phyloP scores from a whole-genome alignment of 192 early-diverging fungal genomes.

The Chytriomyces hyalinus region DNA sequence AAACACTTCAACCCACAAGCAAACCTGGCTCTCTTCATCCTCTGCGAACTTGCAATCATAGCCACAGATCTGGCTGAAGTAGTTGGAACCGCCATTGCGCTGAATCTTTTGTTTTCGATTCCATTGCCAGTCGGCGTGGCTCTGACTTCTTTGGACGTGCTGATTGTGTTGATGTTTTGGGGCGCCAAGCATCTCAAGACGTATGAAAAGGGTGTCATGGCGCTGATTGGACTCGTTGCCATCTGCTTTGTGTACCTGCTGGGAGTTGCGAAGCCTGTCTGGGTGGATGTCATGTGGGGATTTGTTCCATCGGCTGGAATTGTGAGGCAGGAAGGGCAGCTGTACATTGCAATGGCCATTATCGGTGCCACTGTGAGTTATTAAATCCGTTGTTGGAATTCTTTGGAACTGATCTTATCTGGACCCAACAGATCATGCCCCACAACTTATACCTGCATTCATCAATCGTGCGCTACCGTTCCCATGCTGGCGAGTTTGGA shows the following conservation, averaged over 20 bases:
- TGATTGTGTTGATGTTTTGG: constrained; percentile 68
- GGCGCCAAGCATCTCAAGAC: constrained; percentile 61
- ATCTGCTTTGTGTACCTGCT: constrained; percentile 73
- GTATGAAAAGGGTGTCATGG: constrained; percentile 71
- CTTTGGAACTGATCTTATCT: constrained; percentile 65
- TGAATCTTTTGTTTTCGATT: constrained; percentile 74
- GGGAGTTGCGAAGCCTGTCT: constrained; percentile 59
- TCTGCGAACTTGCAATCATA: constrained; percentile 78
- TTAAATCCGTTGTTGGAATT: no score
- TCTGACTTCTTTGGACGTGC: constrained; percentile 73
- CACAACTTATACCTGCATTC: constrained; percentile 84
- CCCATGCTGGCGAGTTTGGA: constrained; percentile 34
- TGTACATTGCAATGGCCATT: constrained; percentile 53
- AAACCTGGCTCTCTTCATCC: constrained; percentile 68
- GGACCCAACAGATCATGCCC: constrained; percentile 67
- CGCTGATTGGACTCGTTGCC: constrained; percentile 65
- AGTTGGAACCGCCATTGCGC: constrained; percentile 84
- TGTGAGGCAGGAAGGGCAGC: constrained; percentile 57
- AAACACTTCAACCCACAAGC: constrained; percentile 57
- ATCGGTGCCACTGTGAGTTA: constrained; percentile 77
- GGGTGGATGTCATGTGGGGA: constrained; percentile 65
- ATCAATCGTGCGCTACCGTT: constrained; percentile 69
- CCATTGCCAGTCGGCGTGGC: constrained; percentile 73
- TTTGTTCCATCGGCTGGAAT: constrained; percentile 60
- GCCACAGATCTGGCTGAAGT: constrained; percentile 85